Percentiles rank a stretch among this genome's conserved stretches.
Evolutionary conservation across 441 rosid genomes (phyloP).

Genomic region (Croton laevigatus): DNA sequence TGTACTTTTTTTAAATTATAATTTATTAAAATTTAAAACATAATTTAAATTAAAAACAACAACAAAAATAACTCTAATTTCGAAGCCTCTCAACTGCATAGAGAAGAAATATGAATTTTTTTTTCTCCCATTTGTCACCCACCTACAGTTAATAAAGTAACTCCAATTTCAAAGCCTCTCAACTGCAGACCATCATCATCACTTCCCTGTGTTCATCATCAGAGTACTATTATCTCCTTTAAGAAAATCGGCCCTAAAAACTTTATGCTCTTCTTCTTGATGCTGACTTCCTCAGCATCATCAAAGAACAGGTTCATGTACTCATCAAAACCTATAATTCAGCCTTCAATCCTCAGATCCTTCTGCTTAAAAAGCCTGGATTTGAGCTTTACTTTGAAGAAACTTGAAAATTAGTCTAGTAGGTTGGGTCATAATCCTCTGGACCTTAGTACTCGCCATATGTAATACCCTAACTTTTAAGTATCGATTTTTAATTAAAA

Average conservation of each 20-base stretch:
- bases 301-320: slow-evolving; percentile 91
- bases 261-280: slow-evolving; percentile 82
- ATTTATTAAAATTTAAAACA: too few relatives aligned
- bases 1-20: too few relatives aligned
- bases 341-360: slow-evolving; percentile 84
- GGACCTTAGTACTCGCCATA: slow-evolving; percentile 92
- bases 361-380: slow-evolving; percentile 96
- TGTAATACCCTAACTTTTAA: too few relatives aligned
- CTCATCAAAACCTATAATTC: slow-evolving; percentile 91
- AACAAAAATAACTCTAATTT: too few relatives aligned
- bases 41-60: too few relatives aligned
- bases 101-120: too few relatives aligned
- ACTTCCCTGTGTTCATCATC: slow-evolving; percentile 65
- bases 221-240: slow-evolving; percentile 86
- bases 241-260: slow-evolving; percentile 74
- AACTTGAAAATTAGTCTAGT: slow-evolving; percentile 89
- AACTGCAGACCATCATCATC: background rate
- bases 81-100: too few relatives aligned
- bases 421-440: slow-evolving; percentile 92
- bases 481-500: too few relatives aligned
- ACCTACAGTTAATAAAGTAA: background rate
- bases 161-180: background rate
- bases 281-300: slow-evolving; percentile 85
- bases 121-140: too few relatives aligned
- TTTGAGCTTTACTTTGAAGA: slow-evolving; percentile 89